These are phyloP conservation scores for Bryopsis sp. DNA, from an alignment of 139 green algal genomes.

Conservation along the genomic window DNA sequence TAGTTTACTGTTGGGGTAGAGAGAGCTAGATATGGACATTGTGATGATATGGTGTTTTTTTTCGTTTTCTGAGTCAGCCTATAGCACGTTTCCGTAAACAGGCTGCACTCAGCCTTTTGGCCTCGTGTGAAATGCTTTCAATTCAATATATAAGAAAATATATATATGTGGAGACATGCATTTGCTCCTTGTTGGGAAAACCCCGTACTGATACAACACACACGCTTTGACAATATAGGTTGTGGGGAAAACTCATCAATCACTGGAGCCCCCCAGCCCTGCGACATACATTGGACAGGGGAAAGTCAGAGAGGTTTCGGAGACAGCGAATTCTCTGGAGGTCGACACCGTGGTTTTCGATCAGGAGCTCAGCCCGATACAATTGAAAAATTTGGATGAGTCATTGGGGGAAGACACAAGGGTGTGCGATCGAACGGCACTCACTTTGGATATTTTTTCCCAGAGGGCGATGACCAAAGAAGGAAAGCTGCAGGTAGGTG, in stretches of 20 bases:
- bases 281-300: constrained; percentile 85
- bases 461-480: constrained; percentile 85
- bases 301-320: constrained; percentile 66
- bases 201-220: no score
- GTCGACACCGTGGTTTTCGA: constrained; percentile 90
- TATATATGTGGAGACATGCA: no score
- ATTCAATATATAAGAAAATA: no score
- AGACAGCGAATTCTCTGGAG: constrained; percentile 24
- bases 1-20: no score
- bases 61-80: no score
- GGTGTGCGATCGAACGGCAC: constrained; percentile 87
- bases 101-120: no score
- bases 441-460: constrained; percentile 98
- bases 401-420: constrained; percentile 35
- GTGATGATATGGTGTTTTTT: no score
- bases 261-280: constrained; percentile 61
- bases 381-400: constrained; percentile 54
- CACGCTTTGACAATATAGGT: no score
- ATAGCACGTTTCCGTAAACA: no score
- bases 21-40: no score
- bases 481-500: constrained; percentile 82
- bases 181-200: no score
- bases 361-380: constrained; percentile 80
- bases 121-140: no score
- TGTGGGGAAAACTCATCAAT: constrained; percentile 70